phyloP scores from a whole-genome alignment of 225 moss, liverwort and hornwort genomes.

The Sphagnum contortum region DNA sequence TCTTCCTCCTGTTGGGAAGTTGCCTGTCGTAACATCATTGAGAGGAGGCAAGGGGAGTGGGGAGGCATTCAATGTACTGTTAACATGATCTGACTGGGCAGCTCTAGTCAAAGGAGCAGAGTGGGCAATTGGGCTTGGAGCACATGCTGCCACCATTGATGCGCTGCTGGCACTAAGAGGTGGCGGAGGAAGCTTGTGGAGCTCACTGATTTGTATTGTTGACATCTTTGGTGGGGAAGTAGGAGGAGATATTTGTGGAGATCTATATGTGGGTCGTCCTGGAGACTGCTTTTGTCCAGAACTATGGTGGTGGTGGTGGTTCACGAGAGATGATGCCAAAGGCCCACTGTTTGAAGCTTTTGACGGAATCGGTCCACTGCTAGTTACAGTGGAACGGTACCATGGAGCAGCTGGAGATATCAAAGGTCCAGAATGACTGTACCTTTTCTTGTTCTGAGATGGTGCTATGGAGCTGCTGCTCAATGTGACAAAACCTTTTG shows the following conservation, averaged over 20 bases:
- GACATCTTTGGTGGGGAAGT: slow-evolving; percentile 49
- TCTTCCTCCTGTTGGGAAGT: slow-evolving; percentile 23
- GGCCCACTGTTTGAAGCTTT: slow-evolving; percentile 17
- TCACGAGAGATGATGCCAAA: slow-evolving; percentile 11
- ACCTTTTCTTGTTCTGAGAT: slow-evolving; percentile 30
- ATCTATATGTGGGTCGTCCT: slow-evolving; percentile 21
- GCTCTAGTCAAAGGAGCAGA: slow-evolving; percentile 49
- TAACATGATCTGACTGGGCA: slow-evolving; percentile 8
- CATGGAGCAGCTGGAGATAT: slow-evolving; percentile 24
- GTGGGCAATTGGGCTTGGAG: slow-evolving; percentile 30
- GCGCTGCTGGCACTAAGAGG: slow-evolving; percentile 44
- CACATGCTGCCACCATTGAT: slow-evolving; percentile 23
- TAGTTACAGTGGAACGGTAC: slow-evolving; percentile 26
- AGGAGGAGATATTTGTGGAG: slow-evolving; percentile 44
- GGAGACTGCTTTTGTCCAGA: slow-evolving; percentile 21
- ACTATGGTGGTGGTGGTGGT: slow-evolving; percentile 26
- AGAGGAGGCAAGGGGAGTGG: slow-evolving; percentile 63
- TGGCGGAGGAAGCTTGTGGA: slow-evolving; percentile 71
- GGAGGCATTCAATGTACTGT: slow-evolving; percentile 21
- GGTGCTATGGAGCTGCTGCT: neutral
- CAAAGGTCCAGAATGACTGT: slow-evolving; percentile 66
- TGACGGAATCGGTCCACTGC: slow-evolving; percentile 10
- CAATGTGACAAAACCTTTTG: slow-evolving; percentile 25
- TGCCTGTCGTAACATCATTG: slow-evolving; percentile 29
- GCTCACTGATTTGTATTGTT: slow-evolving; percentile 50